Base-by-base conservation (phyloP, 2,329 filamentous ascomycete species). In the Sclerotinia borealis region DNA sequence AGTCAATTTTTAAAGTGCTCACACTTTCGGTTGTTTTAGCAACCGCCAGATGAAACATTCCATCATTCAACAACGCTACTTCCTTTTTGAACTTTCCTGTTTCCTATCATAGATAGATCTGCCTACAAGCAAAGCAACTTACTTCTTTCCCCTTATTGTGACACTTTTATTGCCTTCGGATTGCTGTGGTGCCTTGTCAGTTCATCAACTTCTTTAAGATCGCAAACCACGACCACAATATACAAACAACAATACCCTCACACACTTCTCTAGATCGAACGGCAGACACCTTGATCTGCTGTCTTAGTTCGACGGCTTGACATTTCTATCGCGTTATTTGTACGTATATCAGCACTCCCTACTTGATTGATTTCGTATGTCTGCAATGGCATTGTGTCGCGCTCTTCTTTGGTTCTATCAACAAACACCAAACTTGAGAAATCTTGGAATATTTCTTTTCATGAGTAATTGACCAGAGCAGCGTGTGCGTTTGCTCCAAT, bases 391-490 rank as follows among this genome's bases (percentile, higher is more conserved):
- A 50, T 50, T n/a, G 27, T n/a, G 4, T 50, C 36, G 3, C 43
- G 17, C 17, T 59, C 45, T 36, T 29, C 50, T 22, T 48, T 27
- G 43, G 29, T 59, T 1, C 1, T 17, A 45, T 45, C 25, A 27
- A 59, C 56, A 59, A 59, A 50, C 41, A 37, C 10, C 56, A 59
- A 59, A 59, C 45, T 49, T 50, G 22, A 29, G 10, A n/a, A 59
- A 27, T 37, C 29, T 36, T 34, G 29, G 41, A 45, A 45, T n/a
- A n/a, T 25, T 31, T 11, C 0, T 15, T 45, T 25, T 45, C 3
- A 45, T n/a, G 11, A 56, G 13, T 11, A 36, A 58, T 58, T 25
- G 4, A 45, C 17, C 54, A 47, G 34, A 58, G 19, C 25, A 45
- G 8, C 25, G 13, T 55, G 37, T 34, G 54, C 19, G 39, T 58